phyloP scores from a whole-genome alignment of 169 alveolate species.

The Ichthyophthirius multifiliis region DNA sequence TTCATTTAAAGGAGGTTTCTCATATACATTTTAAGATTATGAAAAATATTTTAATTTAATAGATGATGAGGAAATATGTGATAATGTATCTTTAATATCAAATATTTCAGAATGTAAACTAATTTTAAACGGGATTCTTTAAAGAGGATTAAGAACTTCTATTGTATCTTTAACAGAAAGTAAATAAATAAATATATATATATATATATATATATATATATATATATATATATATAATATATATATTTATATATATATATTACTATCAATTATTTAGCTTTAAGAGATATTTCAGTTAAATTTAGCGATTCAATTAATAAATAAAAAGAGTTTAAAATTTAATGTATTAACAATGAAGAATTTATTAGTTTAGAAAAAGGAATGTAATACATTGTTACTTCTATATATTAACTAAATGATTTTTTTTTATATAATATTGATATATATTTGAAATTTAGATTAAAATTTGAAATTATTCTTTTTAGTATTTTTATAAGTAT shows the following conservation, averaged over 20 bases:
- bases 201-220: too few species aligned
- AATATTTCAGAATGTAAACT: not conserved
- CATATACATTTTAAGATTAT: not conserved
- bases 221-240: too few species aligned
- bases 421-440: not conserved
- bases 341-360: not conserved
- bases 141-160: not conserved
- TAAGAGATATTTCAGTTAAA: too few species aligned
- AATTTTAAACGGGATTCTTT: not conserved
- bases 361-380: not conserved
- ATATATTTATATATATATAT: too few species aligned
- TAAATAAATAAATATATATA: too few species aligned
- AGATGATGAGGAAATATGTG: not conserved
- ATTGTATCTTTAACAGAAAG: not conserved
- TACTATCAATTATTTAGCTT: too few species aligned
- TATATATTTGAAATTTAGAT: not conserved
- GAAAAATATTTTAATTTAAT: not conserved
- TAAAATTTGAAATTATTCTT: not conserved
- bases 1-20: not conserved
- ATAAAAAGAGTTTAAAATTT: not conserved
- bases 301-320: too few species aligned
- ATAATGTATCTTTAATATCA: not conserved
- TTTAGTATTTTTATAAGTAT: not conserved
- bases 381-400: not conserved
- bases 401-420: not conserved